Percentiles rank a stretch among this genome's conserved stretches.
Evolutionary conservation across 2,329 filamentous ascomycete species (phyloP).

Genomic region (Hymenoscyphus salicellus): DNA sequence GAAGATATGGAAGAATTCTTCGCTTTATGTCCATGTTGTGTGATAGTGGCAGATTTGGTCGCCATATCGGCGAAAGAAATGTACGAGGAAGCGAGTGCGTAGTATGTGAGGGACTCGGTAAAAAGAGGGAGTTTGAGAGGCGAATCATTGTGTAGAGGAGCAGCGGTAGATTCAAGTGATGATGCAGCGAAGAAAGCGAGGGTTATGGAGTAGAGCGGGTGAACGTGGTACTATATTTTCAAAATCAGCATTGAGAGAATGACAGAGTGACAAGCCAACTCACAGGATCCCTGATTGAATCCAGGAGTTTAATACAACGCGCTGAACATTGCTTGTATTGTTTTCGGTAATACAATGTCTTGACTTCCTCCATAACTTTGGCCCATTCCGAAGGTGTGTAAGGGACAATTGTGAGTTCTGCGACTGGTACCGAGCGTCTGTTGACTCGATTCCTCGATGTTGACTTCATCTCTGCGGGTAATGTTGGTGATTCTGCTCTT

Average conservation of each 20-base stretch:
- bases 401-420: slow-evolving; percentile 25
- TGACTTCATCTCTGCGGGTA: slow-evolving; percentile 6
- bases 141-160: slow-evolving; percentile 27
- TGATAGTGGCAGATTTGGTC: slow-evolving; percentile 16
- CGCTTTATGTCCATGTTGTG: slow-evolving; percentile 1
- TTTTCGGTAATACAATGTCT: slow-evolving; percentile 28
- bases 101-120: slow-evolving; percentile 30
- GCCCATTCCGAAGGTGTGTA: slow-evolving; percentile 31
- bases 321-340: slow-evolving; percentile 34
- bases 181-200: slow-evolving; percentile 34
- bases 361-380: slow-evolving; percentile 33
- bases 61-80: slow-evolving; percentile 26
- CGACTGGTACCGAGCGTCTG: slow-evolving; percentile 22
- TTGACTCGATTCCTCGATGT: slow-evolving; percentile 9
- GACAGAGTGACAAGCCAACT: slow-evolving; percentile 10
- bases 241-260: not conserved
- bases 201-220: slow-evolving; percentile 34
- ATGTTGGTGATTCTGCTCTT: slow-evolving; percentile 13
- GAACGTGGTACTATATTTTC: slow-evolving; percentile 24
- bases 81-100: slow-evolving; percentile 27
- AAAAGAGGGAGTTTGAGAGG: slow-evolving; percentile 31
- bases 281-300: slow-evolving; percentile 32
- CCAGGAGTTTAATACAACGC: slow-evolving; percentile 31
- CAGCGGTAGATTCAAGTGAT: slow-evolving; percentile 31
- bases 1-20: slow-evolving; percentile 22